These are phyloP conservation scores for Calonectria ilicicola DNA, from an alignment of 2,329 filamentous ascomycete genomes.

Conservation along the genomic window DNA sequence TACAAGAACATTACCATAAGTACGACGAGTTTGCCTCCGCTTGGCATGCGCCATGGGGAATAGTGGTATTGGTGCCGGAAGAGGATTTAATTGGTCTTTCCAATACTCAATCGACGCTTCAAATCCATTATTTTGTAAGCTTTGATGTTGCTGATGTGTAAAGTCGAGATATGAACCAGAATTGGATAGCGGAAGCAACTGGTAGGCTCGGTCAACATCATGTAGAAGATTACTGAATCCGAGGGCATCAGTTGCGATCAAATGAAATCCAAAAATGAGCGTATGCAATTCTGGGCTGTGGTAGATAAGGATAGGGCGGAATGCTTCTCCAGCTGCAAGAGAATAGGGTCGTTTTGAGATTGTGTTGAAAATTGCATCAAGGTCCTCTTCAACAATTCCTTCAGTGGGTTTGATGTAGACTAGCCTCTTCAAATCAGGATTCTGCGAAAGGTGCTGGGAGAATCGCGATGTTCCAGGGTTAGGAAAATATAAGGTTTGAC, in stretches of 20 bases:
- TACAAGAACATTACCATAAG: background rate
- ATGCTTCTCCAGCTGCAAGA: background rate
- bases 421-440: background rate
- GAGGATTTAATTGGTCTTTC: background rate
- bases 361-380: background rate
- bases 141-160: background rate
- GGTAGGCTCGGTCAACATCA: background rate
- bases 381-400: background rate
- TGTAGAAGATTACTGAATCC: background rate
- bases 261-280: constrained; percentile 59
- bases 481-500: constrained; percentile 16
- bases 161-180: background rate
- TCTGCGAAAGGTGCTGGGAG: background rate
- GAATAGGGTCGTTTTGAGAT: background rate
- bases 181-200: background rate
- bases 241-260: constrained; percentile 61
- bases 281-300: constrained; percentile 42
- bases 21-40: background rate
- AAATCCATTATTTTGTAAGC: background rate
- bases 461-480: background rate
- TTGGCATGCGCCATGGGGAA: background rate
- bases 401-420: background rate
- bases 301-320: background rate
- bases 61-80: background rate
- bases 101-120: background rate